phyloP scores from a whole-genome alignment of 805 yeast species.

The Saturnispora silvae region DNA sequence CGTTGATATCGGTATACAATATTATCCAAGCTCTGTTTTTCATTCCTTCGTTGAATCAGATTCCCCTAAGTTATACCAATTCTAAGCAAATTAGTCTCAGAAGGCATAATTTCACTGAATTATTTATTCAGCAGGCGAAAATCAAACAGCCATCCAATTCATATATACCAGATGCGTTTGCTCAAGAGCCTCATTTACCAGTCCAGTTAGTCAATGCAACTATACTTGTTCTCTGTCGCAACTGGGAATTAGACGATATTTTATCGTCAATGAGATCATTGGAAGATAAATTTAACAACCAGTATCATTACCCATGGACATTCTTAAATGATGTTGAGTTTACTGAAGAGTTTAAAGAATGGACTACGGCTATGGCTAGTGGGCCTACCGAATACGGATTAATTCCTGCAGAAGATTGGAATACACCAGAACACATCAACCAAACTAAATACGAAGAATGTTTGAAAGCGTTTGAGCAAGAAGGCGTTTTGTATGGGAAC shows the following conservation, averaged over 20 bases:
- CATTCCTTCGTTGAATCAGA: too few species aligned
- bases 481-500: constrained; percentile 52
- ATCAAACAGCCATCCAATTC: constrained; percentile 32
- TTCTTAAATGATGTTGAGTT: constrained; percentile 69
- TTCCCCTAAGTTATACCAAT: constrained; percentile 7
- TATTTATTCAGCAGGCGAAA: constrained; percentile 12
- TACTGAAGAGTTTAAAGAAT: constrained; percentile 47
- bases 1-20: too few species aligned
- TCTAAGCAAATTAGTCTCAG: constrained; percentile 7
- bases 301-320: constrained; percentile 67
- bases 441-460: constrained; percentile 38
- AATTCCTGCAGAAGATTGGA: constrained; percentile 66
- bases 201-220: constrained; percentile 67
- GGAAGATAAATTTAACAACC: constrained; percentile 62
- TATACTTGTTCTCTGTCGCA: constrained; percentile 76
- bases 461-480: constrained; percentile 33
- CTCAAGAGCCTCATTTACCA: constrained; percentile 13
- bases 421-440: constrained; percentile 64
- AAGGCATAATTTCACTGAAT: constrained; percentile 11
- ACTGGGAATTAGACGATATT: constrained; percentile 68
- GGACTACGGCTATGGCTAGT: constrained; percentile 50
- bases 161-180: constrained; percentile 24
- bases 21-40: too few species aligned
- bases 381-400: constrained; percentile 61
- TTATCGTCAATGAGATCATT: constrained; percentile 63